These are phyloP conservation scores for Penicillium sp. DNA, from an alignment of 2,329 filamentous ascomycete genomes.

Conservation along the genomic window DNA sequence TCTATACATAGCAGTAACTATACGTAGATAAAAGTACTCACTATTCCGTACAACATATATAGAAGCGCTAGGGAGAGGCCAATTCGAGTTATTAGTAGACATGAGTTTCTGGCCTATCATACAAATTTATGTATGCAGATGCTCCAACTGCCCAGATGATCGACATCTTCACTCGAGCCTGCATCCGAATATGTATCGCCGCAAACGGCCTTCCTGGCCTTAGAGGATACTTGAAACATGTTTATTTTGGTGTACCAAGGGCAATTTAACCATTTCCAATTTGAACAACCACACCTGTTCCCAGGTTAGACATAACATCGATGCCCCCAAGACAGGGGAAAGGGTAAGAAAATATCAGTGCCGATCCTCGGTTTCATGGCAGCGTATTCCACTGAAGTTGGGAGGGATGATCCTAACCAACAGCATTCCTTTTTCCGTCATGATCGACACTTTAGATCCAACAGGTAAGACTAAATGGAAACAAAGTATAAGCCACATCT, in stretches of 20 bases:
- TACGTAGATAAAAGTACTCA: neutral
- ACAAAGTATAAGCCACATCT: neutral
- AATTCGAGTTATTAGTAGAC: neutral
- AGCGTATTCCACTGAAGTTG: neutral
- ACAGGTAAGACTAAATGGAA: neutral
- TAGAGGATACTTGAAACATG: neutral
- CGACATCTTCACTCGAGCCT: neutral
- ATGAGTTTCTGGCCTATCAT: neutral
- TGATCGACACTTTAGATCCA: slow-evolving; percentile 1
- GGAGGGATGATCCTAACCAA: slow-evolving; percentile 2
- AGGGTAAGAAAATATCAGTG: neutral
- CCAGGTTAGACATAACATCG: neutral
- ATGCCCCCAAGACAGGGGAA: neutral
- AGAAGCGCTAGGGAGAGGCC: neutral
- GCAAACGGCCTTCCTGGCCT: neutral
- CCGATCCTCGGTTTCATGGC: neutral
- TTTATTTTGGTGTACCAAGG: neutral
- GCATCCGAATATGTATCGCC: neutral
- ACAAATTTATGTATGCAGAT: neutral
- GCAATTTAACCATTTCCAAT: neutral
- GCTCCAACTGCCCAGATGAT: neutral
- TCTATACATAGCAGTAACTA: neutral
- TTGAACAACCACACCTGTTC: neutral
- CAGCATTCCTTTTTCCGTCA: slow-evolving; percentile 4
- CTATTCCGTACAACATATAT: neutral